Evolutionary conservation across 192 early-diverging fungal genomes (phyloP), one percentile per base, ranked within the genome.

Genomic region (Coemansia sp.): DNA sequence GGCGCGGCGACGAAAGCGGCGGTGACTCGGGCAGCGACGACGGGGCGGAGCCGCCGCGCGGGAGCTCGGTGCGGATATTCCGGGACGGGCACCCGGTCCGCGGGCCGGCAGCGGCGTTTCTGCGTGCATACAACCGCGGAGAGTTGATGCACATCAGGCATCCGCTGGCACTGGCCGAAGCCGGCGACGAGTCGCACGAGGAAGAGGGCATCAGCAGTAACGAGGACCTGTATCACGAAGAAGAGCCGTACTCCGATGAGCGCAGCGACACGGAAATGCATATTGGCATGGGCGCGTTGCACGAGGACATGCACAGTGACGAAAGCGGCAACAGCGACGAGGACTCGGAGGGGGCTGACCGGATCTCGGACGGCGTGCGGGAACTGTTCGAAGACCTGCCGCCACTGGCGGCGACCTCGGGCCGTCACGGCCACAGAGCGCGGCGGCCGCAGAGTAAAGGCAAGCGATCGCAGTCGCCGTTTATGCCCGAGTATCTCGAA

Each of bases 401-500:
- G 14, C 55, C 64, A 12, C 30, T 67, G 20, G 15, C 46, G n/a
- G 30, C 22, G 26, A n/a, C 1, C 1, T 17, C 53, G 8, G 8
- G 43, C n/a, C n/a, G n/a, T n/a, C n/a, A n/a, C n/a, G n/a, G n/a
- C n/a, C n/a, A n/a, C n/a, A n/a, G n/a, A 21, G 32, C 5, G 2
- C 31, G 38, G 17, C 48, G 31, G 23, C 10, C 60, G 0, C 53
- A 20, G 19, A 50, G 47, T 61, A 64, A 56, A 11, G 38, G 41
- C 22, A 35, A 25, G 20, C 22, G 42, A 30, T 27, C 50, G 2
- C 38, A 11, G 8, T 26, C 36, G 31, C 48, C 44, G 20, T 77
- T 62, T 36, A 60, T 77, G 19, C 74, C 74, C 26, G 38, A 54
- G 17, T 77, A 77, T 36, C 54, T 77, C 10, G 55, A 70, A 21